Evolutionary conservation across 441 rosid species (phyloP), one percentile per base, ranked within the genome.

Genomic region (Pelargonium myrrhifolium): DNA sequence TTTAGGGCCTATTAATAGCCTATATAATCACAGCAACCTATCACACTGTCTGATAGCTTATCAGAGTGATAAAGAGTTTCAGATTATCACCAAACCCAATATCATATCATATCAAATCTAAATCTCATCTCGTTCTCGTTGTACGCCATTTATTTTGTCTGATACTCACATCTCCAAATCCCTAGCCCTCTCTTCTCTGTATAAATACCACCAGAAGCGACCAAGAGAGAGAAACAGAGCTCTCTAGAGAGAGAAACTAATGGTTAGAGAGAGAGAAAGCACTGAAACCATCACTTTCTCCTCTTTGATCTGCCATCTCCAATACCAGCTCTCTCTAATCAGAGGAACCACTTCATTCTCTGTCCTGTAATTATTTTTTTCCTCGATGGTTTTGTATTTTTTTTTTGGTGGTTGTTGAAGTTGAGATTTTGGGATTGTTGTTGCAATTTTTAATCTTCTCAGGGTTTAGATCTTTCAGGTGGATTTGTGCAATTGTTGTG

Each of bases 121-220:
- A 55, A 45, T 73, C 62, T 76, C 82, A 55, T 79, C 61, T 80
- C 80, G 59, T 47, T 47, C 73, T 80, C 80, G 75, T 55, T 35
- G 60, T 62, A 39, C 84, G 83, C 72, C 75, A 76, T 81, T 79
- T 72, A 63, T 68, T 72, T 66, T 82, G 82, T 74, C 80, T 64
- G 83, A 59, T 82, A 49, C 51, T 55, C 66, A 47, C 63, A 26
- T 73, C 40, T 26, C 45, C 15, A 67, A 83, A 83, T 88, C 89
- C 93, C 82, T 85, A 86, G 72, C 76, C 71, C 75, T 14, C 20
- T 42, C 59, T 5, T 63, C 76, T 77, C 81, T 82, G 26, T 84
- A 87, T 81, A 86, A 83, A 75, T 79, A 78, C 74, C 21, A 65
- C 69, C 78, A 71, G 73, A 66, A 69, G 18, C 65, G 61, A 17